phyloP scores from a whole-genome alignment of 2,329 filamentous ascomycete species.

The Arthrobotrys entomopaga region DNA sequence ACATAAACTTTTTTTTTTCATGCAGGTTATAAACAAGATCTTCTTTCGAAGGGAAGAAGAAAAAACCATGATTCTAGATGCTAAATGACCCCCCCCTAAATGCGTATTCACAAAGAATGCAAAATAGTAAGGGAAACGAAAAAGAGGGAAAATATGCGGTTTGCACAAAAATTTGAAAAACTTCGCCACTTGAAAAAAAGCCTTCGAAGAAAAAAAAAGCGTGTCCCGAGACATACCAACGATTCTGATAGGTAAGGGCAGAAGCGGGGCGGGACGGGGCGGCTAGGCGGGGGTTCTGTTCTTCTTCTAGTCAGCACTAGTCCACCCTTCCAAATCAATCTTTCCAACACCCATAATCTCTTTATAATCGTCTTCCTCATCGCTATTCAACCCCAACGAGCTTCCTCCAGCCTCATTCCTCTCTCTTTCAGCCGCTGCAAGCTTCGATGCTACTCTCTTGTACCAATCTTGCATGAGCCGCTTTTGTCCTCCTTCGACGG shows the following conservation, averaged over 20 bases:
- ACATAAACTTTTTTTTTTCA: too few relatives aligned
- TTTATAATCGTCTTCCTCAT: constrained; percentile 92
- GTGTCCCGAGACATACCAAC: constrained; percentile 29
- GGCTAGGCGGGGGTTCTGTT: constrained; percentile 43
- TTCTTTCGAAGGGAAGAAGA: too few relatives aligned
- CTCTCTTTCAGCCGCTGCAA: constrained; percentile 88
- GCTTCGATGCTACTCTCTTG: constrained; percentile 84
- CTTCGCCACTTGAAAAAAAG: constrained; percentile 19
- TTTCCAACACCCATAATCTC: constrained; percentile 96
- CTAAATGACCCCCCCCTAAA: constrained; percentile 13
- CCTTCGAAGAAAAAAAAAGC: not conserved
- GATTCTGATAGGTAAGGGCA: constrained; percentile 35
- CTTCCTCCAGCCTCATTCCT: constrained; percentile 87
- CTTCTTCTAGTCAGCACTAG: constrained; percentile 58
- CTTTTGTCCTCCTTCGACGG: constrained; percentile 65
- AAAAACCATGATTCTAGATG: not conserved
- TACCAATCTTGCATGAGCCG: constrained; percentile 97
- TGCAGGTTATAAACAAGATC: too few relatives aligned
- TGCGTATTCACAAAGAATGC: constrained; percentile 2
- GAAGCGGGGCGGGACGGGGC: constrained; percentile 7
- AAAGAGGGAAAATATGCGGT: too few relatives aligned
- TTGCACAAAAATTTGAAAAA: constrained; percentile 10
- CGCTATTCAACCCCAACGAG: constrained; percentile 83
- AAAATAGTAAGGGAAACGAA: not conserved
- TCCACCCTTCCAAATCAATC: constrained; percentile 74